A percentile compares a stretch with the other conserved stretches of the same genome.
phyloP scores from a whole-genome alignment of 139 green algal species.

The Picochlorum sp. region DNA sequence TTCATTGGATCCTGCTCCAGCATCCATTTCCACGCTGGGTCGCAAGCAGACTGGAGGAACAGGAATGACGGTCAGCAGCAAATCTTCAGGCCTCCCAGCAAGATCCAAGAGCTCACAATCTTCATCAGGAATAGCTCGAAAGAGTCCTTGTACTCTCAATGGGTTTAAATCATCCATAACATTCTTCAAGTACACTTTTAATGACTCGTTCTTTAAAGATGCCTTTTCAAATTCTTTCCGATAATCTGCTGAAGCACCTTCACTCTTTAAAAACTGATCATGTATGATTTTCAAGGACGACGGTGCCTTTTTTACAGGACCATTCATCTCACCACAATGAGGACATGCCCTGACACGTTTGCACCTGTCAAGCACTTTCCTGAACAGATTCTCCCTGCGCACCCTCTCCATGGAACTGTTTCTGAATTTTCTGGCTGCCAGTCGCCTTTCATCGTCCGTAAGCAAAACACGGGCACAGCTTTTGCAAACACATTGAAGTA shows the following conservation, averaged over 20 bases:
- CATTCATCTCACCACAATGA: constrained; percentile 65
- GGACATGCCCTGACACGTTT: constrained; percentile 73
- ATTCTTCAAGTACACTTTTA: constrained; percentile 35
- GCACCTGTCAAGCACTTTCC: constrained; percentile 74
- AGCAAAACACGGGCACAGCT: constrained; percentile 84
- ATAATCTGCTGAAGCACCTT: constrained; percentile 7
- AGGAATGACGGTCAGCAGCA: constrained; percentile 74
- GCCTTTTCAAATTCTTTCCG: constrained; percentile 48
- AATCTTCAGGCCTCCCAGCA: constrained; percentile 62
- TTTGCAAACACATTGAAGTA: constrained; percentile 98
- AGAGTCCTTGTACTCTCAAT: constrained; percentile 66
- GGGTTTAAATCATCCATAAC: constrained; percentile 89
- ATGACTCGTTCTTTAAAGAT: constrained; percentile 44
- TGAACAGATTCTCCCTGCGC: constrained; percentile 59
- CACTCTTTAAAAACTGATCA: constrained; percentile 78
- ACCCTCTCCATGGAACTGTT: constrained; percentile 64
- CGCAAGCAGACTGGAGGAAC: constrained; percentile 94
- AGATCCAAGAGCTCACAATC: constrained; percentile 49
- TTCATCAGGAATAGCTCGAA: constrained; percentile 60
- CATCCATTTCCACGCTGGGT: constrained; percentile 94
- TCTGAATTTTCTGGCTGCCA: constrained; percentile 49
- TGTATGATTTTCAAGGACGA: constrained; percentile 77
- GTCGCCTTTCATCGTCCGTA: constrained; percentile 48
- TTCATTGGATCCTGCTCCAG: constrained; percentile 80
- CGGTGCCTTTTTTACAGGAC: constrained; percentile 74